Evolutionary conservation across 768 basidiomycete species (phyloP).

Genomic region (Leccinum variicolor): DNA sequence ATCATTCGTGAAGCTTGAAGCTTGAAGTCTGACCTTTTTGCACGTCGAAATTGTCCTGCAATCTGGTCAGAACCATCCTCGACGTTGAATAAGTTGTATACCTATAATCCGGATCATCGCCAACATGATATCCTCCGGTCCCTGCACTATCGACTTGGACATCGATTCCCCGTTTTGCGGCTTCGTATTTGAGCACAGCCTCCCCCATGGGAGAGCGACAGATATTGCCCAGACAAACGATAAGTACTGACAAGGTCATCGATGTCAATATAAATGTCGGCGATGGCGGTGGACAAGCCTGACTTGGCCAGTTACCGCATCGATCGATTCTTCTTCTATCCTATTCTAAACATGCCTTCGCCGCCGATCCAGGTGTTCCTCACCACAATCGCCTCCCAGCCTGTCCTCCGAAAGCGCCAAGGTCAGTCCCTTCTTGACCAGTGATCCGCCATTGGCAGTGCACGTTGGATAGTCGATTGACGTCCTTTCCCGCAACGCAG

Average conservation of each 20-base stretch:
- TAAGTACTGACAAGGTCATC: slow-evolving; percentile 52
- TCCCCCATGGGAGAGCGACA: slow-evolving; percentile 93
- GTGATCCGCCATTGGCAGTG: not conserved
- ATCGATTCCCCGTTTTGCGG: slow-evolving; percentile 60
- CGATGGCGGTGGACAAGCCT: not conserved
- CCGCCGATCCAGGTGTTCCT: slow-evolving; percentile 79
- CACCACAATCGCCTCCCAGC: slow-evolving; percentile 86
- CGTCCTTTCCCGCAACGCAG: slow-evolving; percentile 34
- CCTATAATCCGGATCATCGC: slow-evolving; percentile 83
- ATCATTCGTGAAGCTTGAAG: not conserved
- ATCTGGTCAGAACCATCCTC: not conserved
- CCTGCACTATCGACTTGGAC: slow-evolving; percentile 81
- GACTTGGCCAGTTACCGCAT: not conserved
- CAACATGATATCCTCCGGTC: slow-evolving; percentile 80
- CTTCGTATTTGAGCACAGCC: slow-evolving; percentile 73
- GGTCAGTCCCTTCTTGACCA: slow-evolving; percentile 38
- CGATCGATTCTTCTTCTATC: slow-evolving; percentile 2
- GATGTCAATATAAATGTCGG: slow-evolving; percentile 3
- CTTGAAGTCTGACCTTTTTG: slow-evolving; percentile 49
- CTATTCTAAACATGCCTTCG: slow-evolving; percentile 55
- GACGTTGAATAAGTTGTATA: slow-evolving; percentile 25
- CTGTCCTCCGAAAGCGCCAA: slow-evolving; percentile 74
- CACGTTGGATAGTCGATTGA: not conserved
- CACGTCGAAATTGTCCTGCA: slow-evolving; percentile 70
- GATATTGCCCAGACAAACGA: slow-evolving; percentile 83